Base-by-base conservation (phyloP, 257 asterid species). In the Nicotiana noctiflora region DNA sequence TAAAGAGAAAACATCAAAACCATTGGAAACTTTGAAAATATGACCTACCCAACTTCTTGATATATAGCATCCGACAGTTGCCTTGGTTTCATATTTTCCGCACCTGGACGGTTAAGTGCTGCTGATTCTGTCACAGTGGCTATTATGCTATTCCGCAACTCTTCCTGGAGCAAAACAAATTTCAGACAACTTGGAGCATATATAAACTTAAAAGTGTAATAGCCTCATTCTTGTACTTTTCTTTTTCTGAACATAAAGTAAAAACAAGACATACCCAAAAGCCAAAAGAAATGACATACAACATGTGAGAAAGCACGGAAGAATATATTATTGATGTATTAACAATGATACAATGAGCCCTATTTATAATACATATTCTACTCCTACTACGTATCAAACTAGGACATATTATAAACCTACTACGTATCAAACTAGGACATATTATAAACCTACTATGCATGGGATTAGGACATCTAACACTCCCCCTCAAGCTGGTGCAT, bases 51-150 rank as follows among this genome's bases (percentile, higher is more conserved):
- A 37, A 95, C 88, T 88, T 95, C 99, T 88, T 88, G 85, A 86
- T 90, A 97, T 89, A 95, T 92, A 37, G 98, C 97, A 88, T 95
- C 98, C 25, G 98, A 90, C 76, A 95, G 97, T 88, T 95, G 99
- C 31, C 98, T 91, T 3, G 93, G 98, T 85, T 92, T 95, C 98
- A 93, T 89, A 82, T 83, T 89, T 88, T 89, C 94, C 23, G 90
- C 92, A 81, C 98, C 96, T 17, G 96, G 93, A 79, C 90, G 86
- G 79, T 86, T 91, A 81, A 95, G 93, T 21, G 90, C 93, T 17
- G 86, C 83, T 74, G 98, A 91, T 85, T 92, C 92, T 83, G 85
- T 92, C 85, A 93, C 98, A 87, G 88, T 79, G 32, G 94, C 88
- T 84, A 88, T 84, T 80, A 95, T 86, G 80, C 80, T 87, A 72